phyloP scores from a whole-genome alignment of 768 basidiomycete genomes.

The Kwoniella dejecticola region DNA sequence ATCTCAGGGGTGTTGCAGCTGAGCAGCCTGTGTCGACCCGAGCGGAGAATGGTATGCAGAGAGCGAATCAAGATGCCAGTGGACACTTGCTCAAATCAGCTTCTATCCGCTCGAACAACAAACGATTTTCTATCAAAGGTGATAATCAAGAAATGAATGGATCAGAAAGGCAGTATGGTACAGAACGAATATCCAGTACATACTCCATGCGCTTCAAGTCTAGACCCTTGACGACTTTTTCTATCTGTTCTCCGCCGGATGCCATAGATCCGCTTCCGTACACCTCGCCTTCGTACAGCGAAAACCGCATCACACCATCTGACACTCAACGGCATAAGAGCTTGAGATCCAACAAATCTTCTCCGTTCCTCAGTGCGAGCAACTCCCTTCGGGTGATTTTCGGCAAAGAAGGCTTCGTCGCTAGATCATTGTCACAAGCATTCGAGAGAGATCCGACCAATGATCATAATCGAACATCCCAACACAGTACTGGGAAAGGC shows the following conservation, averaged over 20 bases:
- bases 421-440: slow-evolving; percentile 19
- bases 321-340: background rate
- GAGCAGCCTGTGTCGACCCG: background rate
- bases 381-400: slow-evolving; percentile 15
- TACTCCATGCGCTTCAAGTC: slow-evolving; percentile 7
- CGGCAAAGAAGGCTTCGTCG: slow-evolving; percentile 23
- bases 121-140: background rate
- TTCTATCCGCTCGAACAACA: slow-evolving; percentile 11
- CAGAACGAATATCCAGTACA: slow-evolving; percentile 9
- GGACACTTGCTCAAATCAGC: slow-evolving; percentile 6
- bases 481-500: background rate
- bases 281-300: background rate
- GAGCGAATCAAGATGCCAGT: background rate
- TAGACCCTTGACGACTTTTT: slow-evolving; percentile 23
- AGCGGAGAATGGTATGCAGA: too few relatives aligned
- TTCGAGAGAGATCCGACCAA: slow-evolving; percentile 13
- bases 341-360: slow-evolving; percentile 17
- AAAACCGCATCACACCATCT: too few relatives aligned
- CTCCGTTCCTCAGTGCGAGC: slow-evolving; percentile 21
- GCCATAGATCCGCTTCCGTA: slow-evolving; percentile 36
- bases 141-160: background rate
- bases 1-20: background rate
- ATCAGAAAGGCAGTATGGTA: background rate
- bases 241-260: slow-evolving; percentile 36
- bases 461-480: background rate